Conservation (phyloP, 139 green algal genomes). For the Desmodesmus armatus region DNA sequence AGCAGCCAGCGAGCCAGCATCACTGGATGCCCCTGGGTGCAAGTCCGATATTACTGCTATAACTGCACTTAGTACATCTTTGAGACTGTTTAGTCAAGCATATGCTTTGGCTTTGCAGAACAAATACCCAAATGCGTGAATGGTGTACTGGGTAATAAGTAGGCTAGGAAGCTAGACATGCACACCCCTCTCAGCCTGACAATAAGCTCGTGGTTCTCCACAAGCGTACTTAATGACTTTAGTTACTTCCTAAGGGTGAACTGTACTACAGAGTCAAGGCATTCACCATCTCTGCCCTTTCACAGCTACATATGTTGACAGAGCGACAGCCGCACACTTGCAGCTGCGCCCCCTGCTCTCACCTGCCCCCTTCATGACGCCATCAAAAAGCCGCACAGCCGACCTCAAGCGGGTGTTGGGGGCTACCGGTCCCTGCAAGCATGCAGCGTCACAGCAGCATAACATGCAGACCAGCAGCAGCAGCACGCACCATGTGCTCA, state of each 20-base stretch:
- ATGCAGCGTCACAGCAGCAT: background rate
- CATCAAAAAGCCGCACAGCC: constrained; percentile 35
- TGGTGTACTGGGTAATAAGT: no score
- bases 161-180: no score
- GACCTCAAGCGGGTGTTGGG: background rate
- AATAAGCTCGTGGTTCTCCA: no score
- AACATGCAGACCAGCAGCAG: no score
- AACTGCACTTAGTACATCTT: background rate
- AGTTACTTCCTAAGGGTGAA: background rate
- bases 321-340: background rate
- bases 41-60: background rate
- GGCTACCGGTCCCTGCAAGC: background rate
- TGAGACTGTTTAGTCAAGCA: background rate
- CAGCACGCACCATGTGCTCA: no score
- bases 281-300: background rate
- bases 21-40: background rate
- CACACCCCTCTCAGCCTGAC: no score
- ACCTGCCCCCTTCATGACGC: constrained; percentile 17
- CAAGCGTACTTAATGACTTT: no score
- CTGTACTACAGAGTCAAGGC: background rate
- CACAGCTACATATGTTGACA: background rate
- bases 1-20: background rate
- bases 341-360: background rate
- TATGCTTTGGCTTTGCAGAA: no score
- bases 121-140: no score